These are phyloP conservation scores for Radiomyces spectabilis DNA, from an alignment of 192 early-diverging fungal species.

Conservation along the genomic window DNA sequence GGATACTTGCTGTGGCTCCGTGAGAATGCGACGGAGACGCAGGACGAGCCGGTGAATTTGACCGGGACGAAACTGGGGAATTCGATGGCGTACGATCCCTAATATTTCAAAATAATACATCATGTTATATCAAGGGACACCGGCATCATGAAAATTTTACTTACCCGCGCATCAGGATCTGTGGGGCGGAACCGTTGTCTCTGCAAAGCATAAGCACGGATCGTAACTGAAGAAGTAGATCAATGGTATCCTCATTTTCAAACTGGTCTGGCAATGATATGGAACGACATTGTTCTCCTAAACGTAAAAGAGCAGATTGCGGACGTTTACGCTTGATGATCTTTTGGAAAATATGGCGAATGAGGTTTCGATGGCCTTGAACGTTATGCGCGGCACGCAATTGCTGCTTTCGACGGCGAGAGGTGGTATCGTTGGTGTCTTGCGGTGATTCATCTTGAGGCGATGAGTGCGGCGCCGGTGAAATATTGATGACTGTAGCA, in stretches of 20 bases:
- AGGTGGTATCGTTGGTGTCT: neutral
- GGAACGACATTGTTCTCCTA: conserved; percentile 1
- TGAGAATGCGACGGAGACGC: conserved; percentile 2
- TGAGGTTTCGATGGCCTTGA: conserved; percentile 19
- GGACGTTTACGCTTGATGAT: conserved; percentile 25
- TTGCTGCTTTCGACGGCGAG: neutral
- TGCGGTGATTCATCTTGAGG: neutral
- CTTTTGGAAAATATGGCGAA: conserved; percentile 14
- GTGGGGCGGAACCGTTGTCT: neutral
- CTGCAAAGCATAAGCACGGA: conserved; percentile 5
- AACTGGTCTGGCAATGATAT: conserved; percentile 1
- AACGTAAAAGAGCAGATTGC: conserved; percentile 1
- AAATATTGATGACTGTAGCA: neutral
- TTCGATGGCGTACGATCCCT: neutral
- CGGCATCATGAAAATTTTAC: neutral
- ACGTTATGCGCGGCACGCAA: conserved; percentile 11
- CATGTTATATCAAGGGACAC: neutral
- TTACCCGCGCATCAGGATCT: conserved; percentile 12
- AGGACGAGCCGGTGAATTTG: conserved; percentile 13
- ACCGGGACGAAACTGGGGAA: conserved; percentile 8
- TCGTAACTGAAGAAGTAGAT: conserved; percentile 18
- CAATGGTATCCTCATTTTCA: conserved; percentile 27
- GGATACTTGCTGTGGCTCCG: neutral
- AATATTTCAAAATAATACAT: too few relatives aligned
- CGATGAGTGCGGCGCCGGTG: neutral